These are phyloP conservation scores for Eimeria maxima DNA, from an alignment of 169 alveolate species.

Conservation along the genomic window DNA sequence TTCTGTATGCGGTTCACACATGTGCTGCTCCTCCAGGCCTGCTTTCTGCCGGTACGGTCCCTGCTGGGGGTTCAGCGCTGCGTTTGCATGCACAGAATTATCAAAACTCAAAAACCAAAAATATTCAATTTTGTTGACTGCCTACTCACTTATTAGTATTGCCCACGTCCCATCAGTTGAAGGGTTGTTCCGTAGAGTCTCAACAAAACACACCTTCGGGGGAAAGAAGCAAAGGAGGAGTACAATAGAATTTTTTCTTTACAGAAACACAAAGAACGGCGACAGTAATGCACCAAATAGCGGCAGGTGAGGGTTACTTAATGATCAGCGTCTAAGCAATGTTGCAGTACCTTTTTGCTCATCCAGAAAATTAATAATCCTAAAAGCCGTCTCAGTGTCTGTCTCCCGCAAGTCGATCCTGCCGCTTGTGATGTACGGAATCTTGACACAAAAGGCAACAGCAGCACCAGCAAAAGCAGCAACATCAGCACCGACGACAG, in stretches of 20 bases:
- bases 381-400: slow-evolving; percentile 94
- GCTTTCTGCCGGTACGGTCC: slow-evolving; percentile 86
- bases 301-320: neutral
- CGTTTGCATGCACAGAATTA: too few species aligned
- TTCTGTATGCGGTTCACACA: slow-evolving; percentile 87
- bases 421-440: slow-evolving; percentile 92
- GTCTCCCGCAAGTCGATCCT: slow-evolving; percentile 92
- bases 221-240: too few species aligned
- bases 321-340: neutral
- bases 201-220: too few species aligned
- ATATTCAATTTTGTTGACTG: too few species aligned
- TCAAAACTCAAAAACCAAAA: neutral
- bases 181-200: too few species aligned
- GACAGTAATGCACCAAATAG: neutral
- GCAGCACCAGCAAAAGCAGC: neutral
- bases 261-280: neutral
- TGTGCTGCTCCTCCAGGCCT: slow-evolving; percentile 86
- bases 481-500: neutral
- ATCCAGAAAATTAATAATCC: slow-evolving; percentile 92
- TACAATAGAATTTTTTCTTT: neutral
- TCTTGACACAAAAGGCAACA: slow-evolving; percentile 77
- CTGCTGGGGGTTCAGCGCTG: slow-evolving; percentile 81
- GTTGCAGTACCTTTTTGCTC: slow-evolving; percentile 87
- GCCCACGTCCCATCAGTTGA: too few species aligned
- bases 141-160: too few species aligned